Evolutionary conservation across 768 basidiomycete species (phyloP).

Genomic region (Xerocomellus intermedius): DNA sequence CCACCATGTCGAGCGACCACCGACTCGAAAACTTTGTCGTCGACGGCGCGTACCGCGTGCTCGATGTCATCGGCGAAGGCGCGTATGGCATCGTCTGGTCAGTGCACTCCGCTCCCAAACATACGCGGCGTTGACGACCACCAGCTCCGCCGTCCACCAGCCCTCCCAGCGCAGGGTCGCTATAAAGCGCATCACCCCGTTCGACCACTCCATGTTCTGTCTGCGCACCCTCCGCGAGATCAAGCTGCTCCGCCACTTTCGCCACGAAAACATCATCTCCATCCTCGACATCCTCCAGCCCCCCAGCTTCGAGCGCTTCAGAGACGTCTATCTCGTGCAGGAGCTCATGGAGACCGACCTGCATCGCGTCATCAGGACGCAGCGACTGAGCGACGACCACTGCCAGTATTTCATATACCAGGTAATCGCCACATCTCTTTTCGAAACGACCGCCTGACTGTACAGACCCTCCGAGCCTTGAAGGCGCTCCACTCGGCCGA

Average conservation of each 20-base stretch:
- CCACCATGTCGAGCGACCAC: slow-evolving; percentile 24
- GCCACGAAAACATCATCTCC: slow-evolving; percentile 88
- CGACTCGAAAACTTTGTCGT: slow-evolving; percentile 48
- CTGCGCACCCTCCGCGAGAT: slow-evolving; percentile 83
- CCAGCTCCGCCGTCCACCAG: slow-evolving; percentile 71
- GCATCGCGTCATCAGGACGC: slow-evolving; percentile 94
- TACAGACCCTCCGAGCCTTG: slow-evolving; percentile 77
- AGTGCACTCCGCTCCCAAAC: slow-evolving; percentile 8
- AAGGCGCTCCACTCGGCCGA: slow-evolving; percentile 96
- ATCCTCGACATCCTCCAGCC: slow-evolving; percentile 94
- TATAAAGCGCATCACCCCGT: slow-evolving; percentile 94
- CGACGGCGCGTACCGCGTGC: slow-evolving; percentile 61
- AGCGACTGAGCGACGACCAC: slow-evolving; percentile 92
- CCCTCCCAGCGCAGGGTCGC: slow-evolving; percentile 84
- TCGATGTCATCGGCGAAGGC: slow-evolving; percentile 91
- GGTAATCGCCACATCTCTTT: slow-evolving; percentile 37
- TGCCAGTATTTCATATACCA: slow-evolving; percentile 98
- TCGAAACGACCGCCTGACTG: slow-evolving; percentile 1
- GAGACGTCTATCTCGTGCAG: slow-evolving; percentile 75
- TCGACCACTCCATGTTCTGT: slow-evolving; percentile 94
- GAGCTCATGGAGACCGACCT: slow-evolving; percentile 92
- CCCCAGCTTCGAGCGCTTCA: slow-evolving; percentile 70
- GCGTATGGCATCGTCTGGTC: slow-evolving; percentile 89
- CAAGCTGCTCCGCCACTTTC: slow-evolving; percentile 87
- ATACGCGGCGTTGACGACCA: neutral